These are phyloP conservation scores for Blastomyces emzantsi DNA, from an alignment of 2,329 filamentous ascomycete species.

Conservation along the genomic window DNA sequence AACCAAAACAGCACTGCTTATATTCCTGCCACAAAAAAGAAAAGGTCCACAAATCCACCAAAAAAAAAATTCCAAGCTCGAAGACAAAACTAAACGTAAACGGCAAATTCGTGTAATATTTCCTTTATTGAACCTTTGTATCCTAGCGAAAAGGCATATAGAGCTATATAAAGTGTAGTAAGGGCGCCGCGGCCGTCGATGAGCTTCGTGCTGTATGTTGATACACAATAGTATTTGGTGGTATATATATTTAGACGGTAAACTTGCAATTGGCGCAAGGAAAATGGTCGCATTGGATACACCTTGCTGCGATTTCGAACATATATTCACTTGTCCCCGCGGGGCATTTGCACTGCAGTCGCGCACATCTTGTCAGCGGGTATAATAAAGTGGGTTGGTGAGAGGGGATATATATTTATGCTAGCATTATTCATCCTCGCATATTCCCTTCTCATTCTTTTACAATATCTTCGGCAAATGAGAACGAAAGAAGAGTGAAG, in stretches of 20 bases:
- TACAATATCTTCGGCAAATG: not conserved
- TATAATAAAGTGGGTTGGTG: not conserved
- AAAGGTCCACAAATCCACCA: too few species aligned
- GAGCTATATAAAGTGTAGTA: not conserved
- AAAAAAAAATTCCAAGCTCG: too few species aligned
- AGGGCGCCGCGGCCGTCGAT: too few species aligned
- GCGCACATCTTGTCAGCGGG: not conserved
- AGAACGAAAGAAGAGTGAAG: not conserved
- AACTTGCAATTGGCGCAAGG: constrained; percentile 11
- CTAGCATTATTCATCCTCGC: not conserved
- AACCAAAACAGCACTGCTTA: too few species aligned
- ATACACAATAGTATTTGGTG: not conserved
- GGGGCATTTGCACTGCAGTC: constrained; percentile 11
- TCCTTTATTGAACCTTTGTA: not conserved
- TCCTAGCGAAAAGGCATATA: not conserved
- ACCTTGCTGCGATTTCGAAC: constrained; percentile 3
- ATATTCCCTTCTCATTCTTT: not conserved
- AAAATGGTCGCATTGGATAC: constrained; percentile 12
- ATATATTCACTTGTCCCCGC: constrained; percentile 7
- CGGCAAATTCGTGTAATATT: not conserved
- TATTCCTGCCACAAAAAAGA: too few species aligned
- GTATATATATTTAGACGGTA: not conserved
- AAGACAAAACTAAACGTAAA: not conserved
- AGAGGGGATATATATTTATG: not conserved
- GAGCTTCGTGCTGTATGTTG: not conserved